phyloP scores from a whole-genome alignment of 2,329 filamentous ascomycete genomes.

The Berkeleyomyces rouxiae region DNA sequence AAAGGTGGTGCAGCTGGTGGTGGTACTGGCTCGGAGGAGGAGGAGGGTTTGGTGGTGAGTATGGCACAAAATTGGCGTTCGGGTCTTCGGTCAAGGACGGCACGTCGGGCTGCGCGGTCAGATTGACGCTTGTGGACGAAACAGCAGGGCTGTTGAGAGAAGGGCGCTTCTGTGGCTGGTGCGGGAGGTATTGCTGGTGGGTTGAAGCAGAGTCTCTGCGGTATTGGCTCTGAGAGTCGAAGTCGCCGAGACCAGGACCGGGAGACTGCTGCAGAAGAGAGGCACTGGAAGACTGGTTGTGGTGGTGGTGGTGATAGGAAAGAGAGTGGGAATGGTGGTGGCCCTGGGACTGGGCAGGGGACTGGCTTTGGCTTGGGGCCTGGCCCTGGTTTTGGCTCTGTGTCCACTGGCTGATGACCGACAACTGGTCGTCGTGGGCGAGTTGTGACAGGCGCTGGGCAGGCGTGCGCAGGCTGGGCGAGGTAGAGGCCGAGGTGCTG shows the following conservation, averaged over 20 bases:
- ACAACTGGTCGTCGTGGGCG: constrained; percentile 13
- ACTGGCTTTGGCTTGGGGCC: not conserved
- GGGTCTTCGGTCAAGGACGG: not conserved
- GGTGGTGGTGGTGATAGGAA: constrained; percentile 17
- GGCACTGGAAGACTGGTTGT: constrained; percentile 13
- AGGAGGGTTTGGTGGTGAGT: constrained; percentile 20
- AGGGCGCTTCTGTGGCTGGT: constrained; percentile 20
- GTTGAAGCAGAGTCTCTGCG: constrained; percentile 14
- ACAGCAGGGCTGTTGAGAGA: constrained; percentile 4
- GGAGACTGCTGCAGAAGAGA: constrained; percentile 2
- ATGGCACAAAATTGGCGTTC: constrained; percentile 15
- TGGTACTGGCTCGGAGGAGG: constrained; percentile 23
- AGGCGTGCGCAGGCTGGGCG: constrained; percentile 14
- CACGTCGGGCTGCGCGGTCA: constrained; percentile 9
- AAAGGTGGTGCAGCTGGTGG: constrained; percentile 17
- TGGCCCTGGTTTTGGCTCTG: constrained; percentile 1
- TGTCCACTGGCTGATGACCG: constrained; percentile 12
- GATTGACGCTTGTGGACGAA: constrained; percentile 1
- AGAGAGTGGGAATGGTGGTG: constrained; percentile 24
- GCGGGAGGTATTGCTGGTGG: constrained; percentile 20
- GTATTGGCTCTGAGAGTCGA: constrained; percentile 19
- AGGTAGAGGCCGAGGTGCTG: constrained; percentile 28
- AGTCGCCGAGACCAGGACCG: constrained; percentile 27
- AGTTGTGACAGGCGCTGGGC: constrained; percentile 9
- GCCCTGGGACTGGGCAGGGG: constrained; percentile 19